Conservation (phyloP, 352 stramenopile genomes). For the Phytopythium boreale region DNA sequence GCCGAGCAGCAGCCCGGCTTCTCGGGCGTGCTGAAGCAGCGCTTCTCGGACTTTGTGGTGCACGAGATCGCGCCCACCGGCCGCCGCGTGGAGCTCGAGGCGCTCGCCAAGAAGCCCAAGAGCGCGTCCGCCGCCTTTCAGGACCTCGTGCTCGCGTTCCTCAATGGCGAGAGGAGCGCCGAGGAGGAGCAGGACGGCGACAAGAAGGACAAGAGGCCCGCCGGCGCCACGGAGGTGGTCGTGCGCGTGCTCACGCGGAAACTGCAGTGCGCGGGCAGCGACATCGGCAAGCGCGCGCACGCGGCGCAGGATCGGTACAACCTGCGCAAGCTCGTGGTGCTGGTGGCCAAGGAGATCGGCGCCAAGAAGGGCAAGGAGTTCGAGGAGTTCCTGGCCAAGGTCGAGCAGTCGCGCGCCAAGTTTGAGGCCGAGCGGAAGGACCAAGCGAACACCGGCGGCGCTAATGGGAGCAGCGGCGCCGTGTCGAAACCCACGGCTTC, state of each 20-base stretch:
- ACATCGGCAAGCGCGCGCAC: slow-evolving; percentile 18
- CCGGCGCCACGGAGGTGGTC: background rate
- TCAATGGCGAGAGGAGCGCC: background rate
- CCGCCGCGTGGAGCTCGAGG: slow-evolving; percentile 31
- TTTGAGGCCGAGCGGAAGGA: slow-evolving; percentile 21
- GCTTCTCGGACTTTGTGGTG: slow-evolving; percentile 85
- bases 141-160: slow-evolving; percentile 35
- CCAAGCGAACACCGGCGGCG: background rate
- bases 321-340: slow-evolving; percentile 39
- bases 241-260: slow-evolving; percentile 23
- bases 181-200: slow-evolving; percentile 4
- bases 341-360: slow-evolving; percentile 55
- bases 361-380: slow-evolving; percentile 72
- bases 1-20: slow-evolving; percentile 38
- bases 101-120: slow-evolving; percentile 38
- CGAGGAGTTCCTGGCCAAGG: slow-evolving; percentile 60
- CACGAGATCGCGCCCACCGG: slow-evolving; percentile 47
- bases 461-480: background rate
- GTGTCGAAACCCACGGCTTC: background rate
- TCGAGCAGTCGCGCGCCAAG: slow-evolving; percentile 30
- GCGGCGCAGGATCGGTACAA: slow-evolving; percentile 47
- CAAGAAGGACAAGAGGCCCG: background rate
- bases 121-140: slow-evolving; percentile 26
- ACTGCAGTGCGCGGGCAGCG: slow-evolving; percentile 17
- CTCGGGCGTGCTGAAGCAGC: slow-evolving; percentile 71